A percentile compares a stretch with the other conserved stretches of the same genome.
phyloP scores from a whole-genome alignment of 306 rosid species.

The Dryas alaskensis region DNA sequence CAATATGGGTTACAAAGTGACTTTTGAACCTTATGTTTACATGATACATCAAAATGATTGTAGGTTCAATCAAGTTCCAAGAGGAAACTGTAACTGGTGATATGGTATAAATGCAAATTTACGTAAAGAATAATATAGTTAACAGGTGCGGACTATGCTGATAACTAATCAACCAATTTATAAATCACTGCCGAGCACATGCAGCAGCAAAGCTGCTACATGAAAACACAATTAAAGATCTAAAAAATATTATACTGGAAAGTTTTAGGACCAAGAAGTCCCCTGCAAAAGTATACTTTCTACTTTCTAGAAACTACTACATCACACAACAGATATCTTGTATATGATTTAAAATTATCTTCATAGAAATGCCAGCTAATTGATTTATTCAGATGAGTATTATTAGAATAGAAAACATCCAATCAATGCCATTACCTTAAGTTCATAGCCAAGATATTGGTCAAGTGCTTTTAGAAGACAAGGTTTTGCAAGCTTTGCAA shows the following conservation, averaged over 20 bases:
- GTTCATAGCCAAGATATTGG: constrained; percentile 56
- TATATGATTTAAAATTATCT: neutral
- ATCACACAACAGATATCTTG: neutral
- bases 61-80: neutral
- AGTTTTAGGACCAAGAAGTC: neutral
- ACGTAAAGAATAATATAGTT: neutral
- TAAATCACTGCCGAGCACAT: neutral
- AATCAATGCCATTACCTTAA: constrained; percentile 49
- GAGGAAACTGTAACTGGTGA: neutral
- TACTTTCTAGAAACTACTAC: constrained; percentile 1
- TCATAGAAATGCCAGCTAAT: neutral
- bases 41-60: no score
- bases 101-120: no score
- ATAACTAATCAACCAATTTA: neutral
- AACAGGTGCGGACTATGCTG: neutral
- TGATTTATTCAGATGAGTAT: neutral
- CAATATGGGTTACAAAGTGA: neutral
- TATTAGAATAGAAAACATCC: neutral
- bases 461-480: constrained; percentile 68
- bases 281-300: neutral
- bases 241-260: neutral
- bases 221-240: neutral
- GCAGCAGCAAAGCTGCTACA: neutral
- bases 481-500: constrained; percentile 79
- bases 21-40: neutral